Conservation (phyloP, 2,329 filamentous ascomycete species). For the Fusarium austroafricanum region DNA sequence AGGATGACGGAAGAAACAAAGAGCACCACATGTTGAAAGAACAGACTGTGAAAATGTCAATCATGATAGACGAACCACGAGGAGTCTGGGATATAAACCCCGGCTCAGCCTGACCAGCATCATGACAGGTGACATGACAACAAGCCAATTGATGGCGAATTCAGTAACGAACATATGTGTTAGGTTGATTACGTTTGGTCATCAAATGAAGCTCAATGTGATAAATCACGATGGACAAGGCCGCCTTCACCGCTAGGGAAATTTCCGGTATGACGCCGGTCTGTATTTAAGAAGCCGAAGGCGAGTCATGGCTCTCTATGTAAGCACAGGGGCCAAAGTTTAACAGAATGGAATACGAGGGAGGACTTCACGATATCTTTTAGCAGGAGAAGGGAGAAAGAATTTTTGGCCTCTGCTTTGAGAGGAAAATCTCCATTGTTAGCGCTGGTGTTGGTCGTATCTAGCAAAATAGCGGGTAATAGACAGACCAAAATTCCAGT, state of each 20-base stretch:
- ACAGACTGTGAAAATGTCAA: background rate
- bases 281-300: background rate
- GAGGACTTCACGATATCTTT: background rate
- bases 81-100: slow-evolving; percentile 14
- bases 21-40: background rate
- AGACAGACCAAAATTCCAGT: slow-evolving; percentile 17
- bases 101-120: background rate
- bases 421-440: slow-evolving; percentile 2
- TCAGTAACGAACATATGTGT: background rate
- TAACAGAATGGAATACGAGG: background rate
- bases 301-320: slow-evolving; percentile 29
- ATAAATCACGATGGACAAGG: slow-evolving; percentile 24
- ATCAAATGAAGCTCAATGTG: background rate
- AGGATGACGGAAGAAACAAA: background rate
- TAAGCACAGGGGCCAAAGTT: slow-evolving; percentile 16
- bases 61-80: slow-evolving; percentile 13
- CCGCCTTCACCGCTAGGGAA: slow-evolving; percentile 18
- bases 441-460: slow-evolving; percentile 15
- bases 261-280: slow-evolving; percentile 26
- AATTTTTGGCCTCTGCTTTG: slow-evolving; percentile 4
- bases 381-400: background rate
- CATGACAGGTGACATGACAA: slow-evolving; percentile 16
- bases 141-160: background rate
- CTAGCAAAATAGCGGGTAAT: slow-evolving; percentile 1
- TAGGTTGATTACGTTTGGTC: background rate